These are phyloP conservation scores for Byssoonygena ceratinophila DNA, from an alignment of 2,329 filamentous ascomycete species.

Conservation along the genomic window DNA sequence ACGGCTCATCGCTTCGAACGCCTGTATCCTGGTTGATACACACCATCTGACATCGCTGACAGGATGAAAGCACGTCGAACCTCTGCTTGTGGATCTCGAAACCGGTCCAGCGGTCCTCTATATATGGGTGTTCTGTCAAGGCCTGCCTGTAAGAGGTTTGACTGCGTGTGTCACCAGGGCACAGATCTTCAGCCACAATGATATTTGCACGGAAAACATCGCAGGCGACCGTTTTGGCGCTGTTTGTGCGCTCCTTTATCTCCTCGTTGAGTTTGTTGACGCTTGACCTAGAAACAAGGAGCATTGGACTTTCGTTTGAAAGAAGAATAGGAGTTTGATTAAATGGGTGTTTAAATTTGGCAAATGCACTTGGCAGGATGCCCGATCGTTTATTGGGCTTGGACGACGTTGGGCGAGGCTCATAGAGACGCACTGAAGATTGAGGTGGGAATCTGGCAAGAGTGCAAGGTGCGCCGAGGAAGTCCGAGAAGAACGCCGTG, in stretches of 20 bases:
- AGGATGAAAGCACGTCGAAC: constrained; percentile 62
- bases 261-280: constrained; percentile 64
- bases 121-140: constrained; percentile 40
- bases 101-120: constrained; percentile 66
- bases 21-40: constrained; percentile 81
- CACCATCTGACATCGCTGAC: constrained; percentile 89
- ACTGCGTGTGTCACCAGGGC: constrained; percentile 18
- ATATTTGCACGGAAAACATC: constrained; percentile 85
- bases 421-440: constrained; percentile 57
- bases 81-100: constrained; percentile 50
- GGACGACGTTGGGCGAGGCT: constrained; percentile 27
- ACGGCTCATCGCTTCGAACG: constrained; percentile 70
- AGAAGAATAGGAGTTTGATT: constrained; percentile 56
- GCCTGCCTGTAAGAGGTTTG: constrained; percentile 8
- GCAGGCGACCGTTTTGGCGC: constrained; percentile 50
- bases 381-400: background rate
- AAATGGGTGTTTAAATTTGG: constrained; percentile 33
- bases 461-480: constrained; percentile 67
- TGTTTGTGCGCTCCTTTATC: constrained; percentile 42
- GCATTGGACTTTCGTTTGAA: constrained; percentile 87
- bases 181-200: constrained; percentile 50
- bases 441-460: constrained; percentile 73
- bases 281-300: constrained; percentile 71
- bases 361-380: constrained; percentile 28
- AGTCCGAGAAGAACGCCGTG: constrained; percentile 64